Base-by-base conservation (phyloP, 352 stramenopile species). In the Phytophthora hybrid region DNA sequence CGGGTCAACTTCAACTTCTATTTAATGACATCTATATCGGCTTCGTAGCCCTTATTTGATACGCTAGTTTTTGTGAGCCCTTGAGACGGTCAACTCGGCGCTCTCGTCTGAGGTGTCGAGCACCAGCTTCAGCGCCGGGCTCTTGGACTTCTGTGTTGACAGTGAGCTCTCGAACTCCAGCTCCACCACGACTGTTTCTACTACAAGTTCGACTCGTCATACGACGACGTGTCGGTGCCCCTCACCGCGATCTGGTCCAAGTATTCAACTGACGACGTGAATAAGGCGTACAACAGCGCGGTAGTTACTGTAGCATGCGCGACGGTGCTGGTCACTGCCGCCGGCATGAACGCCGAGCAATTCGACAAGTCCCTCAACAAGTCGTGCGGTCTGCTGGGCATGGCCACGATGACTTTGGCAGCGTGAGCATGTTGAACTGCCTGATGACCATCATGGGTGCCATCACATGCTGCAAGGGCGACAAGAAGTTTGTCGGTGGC, bases 291-390 rank as follows among this genome's bases (percentile, higher is more conserved):
- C 70, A 63, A 69, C 39, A 63, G 66, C 26, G 79, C 77, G 14
- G 66, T 70, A 69, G 37, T 55, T 26, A 1, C 23, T 26, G 23
- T 74, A 18, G 66, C 59, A 13, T 90, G 85, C 67, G 61, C 70
- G 34, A 74, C 62, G 11, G 72, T 72, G 6, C 67, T 26, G 23
- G 23, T 26, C 23, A 26, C 23, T 26, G 23, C 23, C 23, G 23
- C 23, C 23, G 23, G 23, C 10, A 82, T 92, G 66, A 70, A 92
- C 60, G 55, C 64, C 8, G 54, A 56, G 0, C 74, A 87, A 66
- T 92, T 92, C 56, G 80, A 87, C 41, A 55, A 74, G 60, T 92
- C 90, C 73, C 72, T 92, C 32, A 72, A 85, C 66, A 84, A 85
- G 57, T 88, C 81, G 52, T 26, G 23, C 23, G 23, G 23, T 26